Percentiles rank a stretch among this genome's conserved stretches.
Conservation (phyloP, 192 early-diverging fungal genomes). For the Linnemannia zychae region DNA sequence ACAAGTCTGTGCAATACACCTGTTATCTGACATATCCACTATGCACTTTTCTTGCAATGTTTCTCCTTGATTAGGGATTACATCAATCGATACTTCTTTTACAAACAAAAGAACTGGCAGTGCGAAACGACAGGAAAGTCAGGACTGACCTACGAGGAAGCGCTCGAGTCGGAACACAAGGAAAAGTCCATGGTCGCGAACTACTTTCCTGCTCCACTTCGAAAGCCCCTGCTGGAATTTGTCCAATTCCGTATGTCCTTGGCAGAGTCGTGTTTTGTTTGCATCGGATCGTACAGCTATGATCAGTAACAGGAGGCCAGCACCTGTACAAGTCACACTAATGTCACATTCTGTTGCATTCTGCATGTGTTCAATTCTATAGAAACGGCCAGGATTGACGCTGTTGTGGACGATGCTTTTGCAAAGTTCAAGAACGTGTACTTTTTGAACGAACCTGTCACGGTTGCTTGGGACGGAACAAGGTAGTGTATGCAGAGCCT, state of each 20-base stretch:
- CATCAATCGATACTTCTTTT: slow-evolving; percentile 73
- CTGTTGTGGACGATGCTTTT: slow-evolving; percentile 73
- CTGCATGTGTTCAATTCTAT: not conserved
- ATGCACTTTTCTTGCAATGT: slow-evolving; percentile 14
- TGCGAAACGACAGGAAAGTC: slow-evolving; percentile 82
- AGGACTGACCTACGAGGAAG: slow-evolving; percentile 85
- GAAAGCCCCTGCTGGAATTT: slow-evolving; percentile 68
- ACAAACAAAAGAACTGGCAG: slow-evolving; percentile 81
- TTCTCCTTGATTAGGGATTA: slow-evolving; percentile 69
- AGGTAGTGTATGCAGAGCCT: slow-evolving; percentile 14
- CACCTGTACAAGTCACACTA: too few species aligned
- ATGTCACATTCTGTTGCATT: not conserved
- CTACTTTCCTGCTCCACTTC: slow-evolving; percentile 76
- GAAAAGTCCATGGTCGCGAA: slow-evolving; percentile 73
- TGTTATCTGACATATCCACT: not conserved
- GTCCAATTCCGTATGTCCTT: slow-evolving; percentile 81
- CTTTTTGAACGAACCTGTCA: slow-evolving; percentile 67
- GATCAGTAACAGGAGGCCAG: not conserved
- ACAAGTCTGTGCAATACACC: slow-evolving; percentile 9
- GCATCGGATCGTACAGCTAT: not conserved
- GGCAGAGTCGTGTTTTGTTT: not conserved
- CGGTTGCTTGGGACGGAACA: slow-evolving; percentile 60
- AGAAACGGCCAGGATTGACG: slow-evolving; percentile 70
- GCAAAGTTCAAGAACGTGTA: slow-evolving; percentile 68
- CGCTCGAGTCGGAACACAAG: slow-evolving; percentile 79